Evolutionary conservation across 1,139 yeast genomes (phyloP).

Genomic region (Arxiozyma telluris): DNA sequence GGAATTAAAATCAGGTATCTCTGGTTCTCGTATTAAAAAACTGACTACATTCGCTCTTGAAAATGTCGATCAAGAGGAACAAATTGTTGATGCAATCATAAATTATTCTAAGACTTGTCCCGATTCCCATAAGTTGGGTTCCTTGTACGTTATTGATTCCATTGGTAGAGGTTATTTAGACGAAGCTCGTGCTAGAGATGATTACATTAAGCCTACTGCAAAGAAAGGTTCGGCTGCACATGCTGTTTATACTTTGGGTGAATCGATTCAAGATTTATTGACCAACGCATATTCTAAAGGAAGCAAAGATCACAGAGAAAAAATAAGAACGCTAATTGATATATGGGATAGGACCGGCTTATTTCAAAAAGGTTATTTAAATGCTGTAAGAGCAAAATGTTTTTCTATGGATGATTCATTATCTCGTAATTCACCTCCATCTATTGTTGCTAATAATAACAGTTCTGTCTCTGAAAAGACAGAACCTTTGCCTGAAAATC

Average conservation of each 20-base stretch:
- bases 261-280: constrained; percentile 48
- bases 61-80: constrained; percentile 42
- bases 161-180: constrained; percentile 80
- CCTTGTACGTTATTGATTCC: constrained; percentile 85
- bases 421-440: neutral
- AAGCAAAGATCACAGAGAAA: constrained; percentile 48
- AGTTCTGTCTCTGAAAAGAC: constrained; percentile 8
- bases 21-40: constrained; percentile 88
- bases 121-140: constrained; percentile 77
- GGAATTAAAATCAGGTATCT: constrained; percentile 79
- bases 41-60: constrained; percentile 70
- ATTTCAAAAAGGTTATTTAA: constrained; percentile 50
- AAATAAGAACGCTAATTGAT: constrained; percentile 73
- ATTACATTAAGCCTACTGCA: constrained; percentile 39
- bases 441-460: neutral
- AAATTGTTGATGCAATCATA: constrained; percentile 23
- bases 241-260: constrained; percentile 56
- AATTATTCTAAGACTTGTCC: constrained; percentile 68
- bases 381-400: constrained; percentile 50
- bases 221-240: constrained; percentile 69
- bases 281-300: constrained; percentile 52
- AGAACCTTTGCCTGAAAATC: constrained; percentile 34
- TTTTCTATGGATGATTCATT: constrained; percentile 35
- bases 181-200: constrained; percentile 51
- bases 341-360: constrained; percentile 89